Evolutionary conservation across 495 filamentous ascomycete species (phyloP).

Genomic region (Podospora pseudoanserina): DNA sequence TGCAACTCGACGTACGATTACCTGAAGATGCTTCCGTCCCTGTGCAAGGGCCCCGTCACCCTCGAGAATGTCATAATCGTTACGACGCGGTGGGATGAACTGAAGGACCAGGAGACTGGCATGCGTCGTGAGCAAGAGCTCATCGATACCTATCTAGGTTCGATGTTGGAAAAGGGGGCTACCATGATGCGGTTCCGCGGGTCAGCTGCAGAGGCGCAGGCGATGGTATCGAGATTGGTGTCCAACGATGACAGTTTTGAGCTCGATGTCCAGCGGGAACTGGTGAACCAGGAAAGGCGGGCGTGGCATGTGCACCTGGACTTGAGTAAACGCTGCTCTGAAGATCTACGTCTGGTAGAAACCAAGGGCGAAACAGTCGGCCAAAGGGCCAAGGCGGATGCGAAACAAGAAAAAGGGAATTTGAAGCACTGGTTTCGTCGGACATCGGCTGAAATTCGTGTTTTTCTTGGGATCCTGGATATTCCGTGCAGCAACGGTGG

Average conservation of each 20-base stretch:
- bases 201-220: neutral
- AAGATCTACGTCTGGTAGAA: neutral
- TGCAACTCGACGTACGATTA: neutral
- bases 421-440: neutral
- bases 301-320: neutral
- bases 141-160: neutral
- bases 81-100: neutral
- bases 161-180: constrained; percentile 3
- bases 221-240: constrained; percentile 8
- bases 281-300: neutral
- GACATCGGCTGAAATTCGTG: neutral
- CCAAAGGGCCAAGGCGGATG: neutral
- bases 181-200: neutral
- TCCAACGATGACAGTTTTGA: neutral
- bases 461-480: neutral
- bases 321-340: neutral
- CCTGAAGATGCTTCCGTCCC: neutral
- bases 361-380: neutral
- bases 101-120: neutral
- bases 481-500: neutral
- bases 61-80: neutral
- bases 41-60: neutral
- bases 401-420: neutral
- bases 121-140: constrained; percentile 1
- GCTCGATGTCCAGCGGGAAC: constrained; percentile 1